Percentiles rank a stretch among this genome's conserved stretches.
Conservation (phyloP, 331 rosid species). For the Malus hybrid region DNA sequence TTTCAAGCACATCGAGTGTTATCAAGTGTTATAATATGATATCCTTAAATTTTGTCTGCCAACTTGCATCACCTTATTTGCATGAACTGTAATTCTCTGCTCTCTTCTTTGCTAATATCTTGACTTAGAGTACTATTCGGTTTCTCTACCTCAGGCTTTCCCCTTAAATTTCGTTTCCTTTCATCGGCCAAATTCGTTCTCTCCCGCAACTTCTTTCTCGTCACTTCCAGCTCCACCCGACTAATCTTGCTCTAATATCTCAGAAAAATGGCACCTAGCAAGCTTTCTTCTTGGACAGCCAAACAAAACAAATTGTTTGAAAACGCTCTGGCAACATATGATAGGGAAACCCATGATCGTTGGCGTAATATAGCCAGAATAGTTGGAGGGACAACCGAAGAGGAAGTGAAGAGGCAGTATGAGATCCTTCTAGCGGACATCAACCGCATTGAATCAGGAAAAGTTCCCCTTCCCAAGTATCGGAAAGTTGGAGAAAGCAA, state of each 20-base stretch:
- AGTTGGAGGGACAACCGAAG: slow-evolving; percentile 58
- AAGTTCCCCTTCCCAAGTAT: slow-evolving; percentile 44
- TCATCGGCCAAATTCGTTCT: slow-evolving; percentile 15
- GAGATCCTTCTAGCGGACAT: slow-evolving; percentile 57
- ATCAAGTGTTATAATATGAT: slow-evolving; percentile 2
- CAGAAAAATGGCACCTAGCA: slow-evolving; percentile 36
- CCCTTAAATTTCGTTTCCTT: slow-evolving; percentile 8
- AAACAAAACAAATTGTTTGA: slow-evolving; percentile 67
- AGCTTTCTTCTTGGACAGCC: slow-evolving; percentile 47
- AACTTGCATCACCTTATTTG: slow-evolving; percentile 13
- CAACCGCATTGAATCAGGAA: slow-evolving; percentile 47
- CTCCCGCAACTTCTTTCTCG: not conserved
- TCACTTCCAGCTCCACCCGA: slow-evolving; percentile 1
- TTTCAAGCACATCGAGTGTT: not conserved
- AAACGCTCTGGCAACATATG: slow-evolving; percentile 62
- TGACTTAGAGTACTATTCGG: not conserved
- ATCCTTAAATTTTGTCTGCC: slow-evolving; percentile 9
- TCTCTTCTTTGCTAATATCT: slow-evolving; percentile 18
- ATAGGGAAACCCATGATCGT: slow-evolving; percentile 54
- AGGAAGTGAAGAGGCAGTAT: slow-evolving; percentile 53
- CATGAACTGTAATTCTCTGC: slow-evolving; percentile 10
- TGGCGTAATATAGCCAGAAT: slow-evolving; percentile 52
- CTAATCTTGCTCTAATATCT: slow-evolving; percentile 4
- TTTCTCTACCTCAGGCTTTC: slow-evolving; percentile 6
- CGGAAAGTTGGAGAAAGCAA: slow-evolving; percentile 7